Conservation (phyloP, 768 basidiomycete genomes). For the Cyclocybe cylindracea region DNA sequence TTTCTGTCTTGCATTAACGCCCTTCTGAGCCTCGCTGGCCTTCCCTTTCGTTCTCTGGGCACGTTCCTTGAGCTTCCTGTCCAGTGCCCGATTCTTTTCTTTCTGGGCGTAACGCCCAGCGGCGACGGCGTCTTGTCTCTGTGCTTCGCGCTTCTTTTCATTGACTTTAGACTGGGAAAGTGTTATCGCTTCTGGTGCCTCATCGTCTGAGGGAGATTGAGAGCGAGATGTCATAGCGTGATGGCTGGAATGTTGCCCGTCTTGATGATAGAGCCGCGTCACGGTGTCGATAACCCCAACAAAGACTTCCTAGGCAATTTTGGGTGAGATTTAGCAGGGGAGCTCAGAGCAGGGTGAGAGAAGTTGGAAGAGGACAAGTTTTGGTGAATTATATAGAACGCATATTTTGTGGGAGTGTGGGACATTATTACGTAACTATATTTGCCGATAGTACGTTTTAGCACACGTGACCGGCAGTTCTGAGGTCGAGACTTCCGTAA, state of each 20-base stretch:
- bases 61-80: conserved; percentile 50
- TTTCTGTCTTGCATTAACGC: not conserved
- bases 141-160: conserved; percentile 36
- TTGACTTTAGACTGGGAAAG: conserved; percentile 46
- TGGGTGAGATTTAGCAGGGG: too few species aligned
- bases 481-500: too few species aligned
- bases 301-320: too few species aligned
- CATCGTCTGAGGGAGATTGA: conserved; percentile 21
- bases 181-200: conserved; percentile 52
- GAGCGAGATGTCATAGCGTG: conserved; percentile 10
- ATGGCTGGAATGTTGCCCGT: conserved; percentile 2
- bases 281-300: too few species aligned
- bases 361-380: too few species aligned
- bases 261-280: too few species aligned
- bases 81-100: conserved; percentile 46
- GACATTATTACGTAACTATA: too few species aligned
- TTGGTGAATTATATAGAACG: too few species aligned
- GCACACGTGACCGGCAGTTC: too few species aligned
- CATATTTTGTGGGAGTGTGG: too few species aligned
- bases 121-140: conserved; percentile 34
- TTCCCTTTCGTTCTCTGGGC: conserved; percentile 26
- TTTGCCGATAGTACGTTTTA: too few species aligned
- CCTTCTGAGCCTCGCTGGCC: not conserved
- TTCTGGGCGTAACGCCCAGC: conserved; percentile 42
- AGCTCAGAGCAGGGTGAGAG: too few species aligned